phyloP scores from a whole-genome alignment of 805 yeast species.

The Saccharomycopsis synnaedendra region DNA sequence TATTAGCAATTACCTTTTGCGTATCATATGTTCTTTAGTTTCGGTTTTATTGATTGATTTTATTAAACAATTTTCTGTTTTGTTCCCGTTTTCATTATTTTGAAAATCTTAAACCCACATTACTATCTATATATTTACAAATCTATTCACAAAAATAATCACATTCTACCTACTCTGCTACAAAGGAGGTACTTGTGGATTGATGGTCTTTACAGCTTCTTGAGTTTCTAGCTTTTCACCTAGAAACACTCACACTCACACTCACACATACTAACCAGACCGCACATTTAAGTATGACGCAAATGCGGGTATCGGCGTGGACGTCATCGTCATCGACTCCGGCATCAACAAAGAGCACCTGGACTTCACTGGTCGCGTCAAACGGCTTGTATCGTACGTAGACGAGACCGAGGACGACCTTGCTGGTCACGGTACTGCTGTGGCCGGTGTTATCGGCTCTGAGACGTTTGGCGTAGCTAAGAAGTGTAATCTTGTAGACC shows the following conservation, averaged over 20 bases:
- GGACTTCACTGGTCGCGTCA: conserved; percentile 47
- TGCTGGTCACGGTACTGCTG: conserved; percentile 29
- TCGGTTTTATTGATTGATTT: not conserved
- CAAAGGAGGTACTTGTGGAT: no score
- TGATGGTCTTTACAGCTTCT: no score
- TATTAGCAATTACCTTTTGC: not conserved
- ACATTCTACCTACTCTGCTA: no score
- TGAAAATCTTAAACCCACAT: no score
- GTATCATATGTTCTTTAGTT: not conserved
- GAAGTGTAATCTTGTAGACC: conserved; percentile 30
- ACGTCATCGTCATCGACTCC: conserved; percentile 44
- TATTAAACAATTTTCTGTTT: no score
- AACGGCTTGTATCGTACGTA: conserved; percentile 34
- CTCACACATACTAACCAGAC: conserved; percentile 17
- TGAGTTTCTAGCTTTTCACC: not conserved
- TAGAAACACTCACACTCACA: not conserved
- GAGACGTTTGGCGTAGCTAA: conserved; percentile 43
- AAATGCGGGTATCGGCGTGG: conserved; percentile 44
- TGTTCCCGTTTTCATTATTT: no score
- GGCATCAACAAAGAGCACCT: conserved; percentile 42
- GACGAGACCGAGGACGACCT: conserved; percentile 22
- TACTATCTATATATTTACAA: no score
- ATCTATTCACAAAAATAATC: no score
- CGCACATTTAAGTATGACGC: conserved; percentile 29
- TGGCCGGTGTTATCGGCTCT: conserved; percentile 44